A percentile compares a stretch with the other conserved stretches of the same genome.
phyloP scores from a whole-genome alignment of 441 rosid species.

The Populus hybrid region DNA sequence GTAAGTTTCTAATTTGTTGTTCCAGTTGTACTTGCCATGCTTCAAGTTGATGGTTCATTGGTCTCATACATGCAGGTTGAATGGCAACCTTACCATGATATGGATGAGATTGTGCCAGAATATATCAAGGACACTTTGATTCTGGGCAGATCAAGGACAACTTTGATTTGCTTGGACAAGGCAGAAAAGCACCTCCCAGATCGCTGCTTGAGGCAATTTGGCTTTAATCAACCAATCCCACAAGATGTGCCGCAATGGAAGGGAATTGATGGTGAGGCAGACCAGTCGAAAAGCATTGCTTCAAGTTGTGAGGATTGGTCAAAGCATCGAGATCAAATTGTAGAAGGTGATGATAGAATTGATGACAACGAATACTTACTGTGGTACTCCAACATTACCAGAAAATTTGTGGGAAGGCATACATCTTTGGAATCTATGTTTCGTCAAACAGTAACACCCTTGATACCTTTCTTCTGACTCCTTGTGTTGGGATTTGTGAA shows the following conservation, averaged over 20 bases:
- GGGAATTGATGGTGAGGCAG: conserved; percentile 50
- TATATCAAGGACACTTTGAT: conserved; percentile 37
- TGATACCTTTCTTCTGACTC: neutral
- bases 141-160: conserved; percentile 67
- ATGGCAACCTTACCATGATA: conserved; percentile 57
- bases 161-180: conserved; percentile 67
- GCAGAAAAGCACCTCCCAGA: conserved; percentile 75
- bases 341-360: conserved; percentile 31
- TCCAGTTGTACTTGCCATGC: neutral
- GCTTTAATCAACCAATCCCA: conserved; percentile 59
- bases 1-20: conserved; percentile 27
- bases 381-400: conserved; percentile 59
- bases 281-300: conserved; percentile 39
- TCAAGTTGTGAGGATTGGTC: conserved; percentile 57
- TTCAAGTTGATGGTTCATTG: conserved; percentile 8
- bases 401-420: conserved; percentile 58
- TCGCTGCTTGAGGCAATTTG: conserved; percentile 71
- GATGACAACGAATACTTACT: conserved; percentile 59
- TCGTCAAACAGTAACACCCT: conserved; percentile 41
- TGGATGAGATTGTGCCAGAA: conserved; percentile 50
- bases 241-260: conserved; percentile 51
- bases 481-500: neutral
- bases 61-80: conserved; percentile 36
- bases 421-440: conserved; percentile 48
- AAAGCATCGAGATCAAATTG: conserved; percentile 44